phyloP scores from a whole-genome alignment of 345 rosid species.

The Linum lewisii region DNA sequence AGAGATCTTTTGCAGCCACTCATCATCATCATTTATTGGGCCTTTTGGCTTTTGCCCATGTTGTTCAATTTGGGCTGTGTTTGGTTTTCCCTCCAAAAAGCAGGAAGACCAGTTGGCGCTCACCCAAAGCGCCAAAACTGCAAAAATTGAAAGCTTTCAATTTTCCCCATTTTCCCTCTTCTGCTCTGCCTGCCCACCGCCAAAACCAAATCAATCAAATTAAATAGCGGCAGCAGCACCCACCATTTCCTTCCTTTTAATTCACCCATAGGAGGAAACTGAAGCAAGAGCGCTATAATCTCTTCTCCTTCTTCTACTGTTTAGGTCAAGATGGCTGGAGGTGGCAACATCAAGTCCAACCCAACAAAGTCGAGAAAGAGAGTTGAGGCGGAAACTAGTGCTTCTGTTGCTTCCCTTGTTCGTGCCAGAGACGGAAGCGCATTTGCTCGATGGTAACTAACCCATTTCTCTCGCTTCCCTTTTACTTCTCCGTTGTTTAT shows the following conservation, averaged over 20 bases:
- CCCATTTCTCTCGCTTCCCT: not conserved
- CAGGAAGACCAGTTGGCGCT: not conserved
- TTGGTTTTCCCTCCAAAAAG: not conserved
- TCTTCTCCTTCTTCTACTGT: not conserved
- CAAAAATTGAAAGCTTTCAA: not conserved
- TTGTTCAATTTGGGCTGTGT: too few species aligned
- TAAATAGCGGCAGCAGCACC: not conserved
- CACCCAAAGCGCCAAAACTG: not conserved
- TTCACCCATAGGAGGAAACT: not conserved
- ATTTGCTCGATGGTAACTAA: slow-evolving; percentile 55
- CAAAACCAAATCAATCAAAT: not conserved
- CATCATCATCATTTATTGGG: too few species aligned
- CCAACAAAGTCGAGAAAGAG: slow-evolving; percentile 63
- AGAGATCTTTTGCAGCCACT: too few species aligned
- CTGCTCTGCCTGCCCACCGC: not conserved
- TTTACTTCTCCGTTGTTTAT: not conserved
- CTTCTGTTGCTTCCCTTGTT: slow-evolving; percentile 25
- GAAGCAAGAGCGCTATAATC: too few species aligned
- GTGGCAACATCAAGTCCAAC: slow-evolving; percentile 30
- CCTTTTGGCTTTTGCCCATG: too few species aligned
- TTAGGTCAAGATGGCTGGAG: slow-evolving; percentile 20
- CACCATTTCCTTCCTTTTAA: not conserved
- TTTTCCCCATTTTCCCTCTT: not conserved
- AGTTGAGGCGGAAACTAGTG: slow-evolving; percentile 45
- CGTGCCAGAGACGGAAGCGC: slow-evolving; percentile 89